Percentiles rank a stretch among this genome's conserved stretches.
These are phyloP conservation scores for Iberis amara DNA, from an alignment of 441 rosid species.

Conservation along the genomic window DNA sequence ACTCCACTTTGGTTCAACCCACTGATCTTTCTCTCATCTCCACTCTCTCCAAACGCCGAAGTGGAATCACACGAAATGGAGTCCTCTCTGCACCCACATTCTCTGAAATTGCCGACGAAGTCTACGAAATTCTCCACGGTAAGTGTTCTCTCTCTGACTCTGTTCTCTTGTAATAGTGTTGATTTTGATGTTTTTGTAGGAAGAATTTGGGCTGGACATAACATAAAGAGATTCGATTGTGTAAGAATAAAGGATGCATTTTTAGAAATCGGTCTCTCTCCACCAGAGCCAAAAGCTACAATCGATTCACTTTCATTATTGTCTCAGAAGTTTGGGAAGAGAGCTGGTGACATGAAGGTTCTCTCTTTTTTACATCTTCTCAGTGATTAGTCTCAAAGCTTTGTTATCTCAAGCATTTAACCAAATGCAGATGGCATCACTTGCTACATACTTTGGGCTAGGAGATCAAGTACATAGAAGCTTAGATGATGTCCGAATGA, in stretches of 20 bases:
- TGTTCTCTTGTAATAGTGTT: not conserved
- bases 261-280: slow-evolving; percentile 40
- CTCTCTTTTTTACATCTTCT: slow-evolving; percentile 1
- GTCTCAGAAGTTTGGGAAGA: slow-evolving; percentile 72
- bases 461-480: slow-evolving; percentile 66
- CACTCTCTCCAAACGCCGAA: slow-evolving; percentile 50
- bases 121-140: slow-evolving; percentile 71
- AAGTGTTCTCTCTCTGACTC: not conserved
- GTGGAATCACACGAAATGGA: slow-evolving; percentile 55
- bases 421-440: slow-evolving; percentile 61
- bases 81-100: slow-evolving; percentile 55
- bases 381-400: not conserved
- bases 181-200: slow-evolving; percentile 34
- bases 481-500: slow-evolving; percentile 46
- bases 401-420: not conserved
- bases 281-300: slow-evolving; percentile 68
- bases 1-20: slow-evolving; percentile 66
- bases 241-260: slow-evolving; percentile 61
- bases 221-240: slow-evolving; percentile 68
- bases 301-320: slow-evolving; percentile 63
- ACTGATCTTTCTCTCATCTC: slow-evolving; percentile 52
- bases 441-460: slow-evolving; percentile 70
- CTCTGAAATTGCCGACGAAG: slow-evolving; percentile 50
- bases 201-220: slow-evolving; percentile 84
- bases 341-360: slow-evolving; percentile 90